These are phyloP conservation scores for Mortierella sp. DNA, from an alignment of 371 early-diverging fungal genomes.

Conservation along the genomic window DNA sequence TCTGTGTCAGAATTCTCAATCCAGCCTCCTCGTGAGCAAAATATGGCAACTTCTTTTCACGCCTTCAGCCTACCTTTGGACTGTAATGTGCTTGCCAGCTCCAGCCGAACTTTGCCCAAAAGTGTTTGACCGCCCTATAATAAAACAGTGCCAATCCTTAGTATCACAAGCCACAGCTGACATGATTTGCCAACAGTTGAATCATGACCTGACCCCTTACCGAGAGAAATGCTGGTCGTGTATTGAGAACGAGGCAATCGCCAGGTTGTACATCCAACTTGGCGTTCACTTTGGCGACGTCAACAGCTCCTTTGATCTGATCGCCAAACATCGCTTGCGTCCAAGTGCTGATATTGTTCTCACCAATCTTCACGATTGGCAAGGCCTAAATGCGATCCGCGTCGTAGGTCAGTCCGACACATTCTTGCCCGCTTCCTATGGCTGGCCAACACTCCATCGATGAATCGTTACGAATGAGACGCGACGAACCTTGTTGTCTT, in stretches of 20 bases:
- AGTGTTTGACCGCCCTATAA: constrained; percentile 78
- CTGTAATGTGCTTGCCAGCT: constrained; percentile 65
- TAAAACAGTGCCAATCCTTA: too few species aligned
- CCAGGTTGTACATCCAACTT: constrained; percentile 60
- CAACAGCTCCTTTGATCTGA: constrained; percentile 31
- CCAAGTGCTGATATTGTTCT: constrained; percentile 67
- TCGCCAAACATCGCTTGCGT: constrained; percentile 58
- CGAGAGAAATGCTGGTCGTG: constrained; percentile 64
- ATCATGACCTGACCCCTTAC: constrained; percentile 59
- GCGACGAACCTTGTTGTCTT: constrained; percentile 17
- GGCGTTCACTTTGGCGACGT: constrained; percentile 43
- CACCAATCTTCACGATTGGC: constrained; percentile 67
- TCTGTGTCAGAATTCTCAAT: not conserved
- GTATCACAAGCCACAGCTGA: too few species aligned
- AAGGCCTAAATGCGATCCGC: constrained; percentile 6
- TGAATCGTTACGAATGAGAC: not conserved
- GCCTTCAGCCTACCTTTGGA: constrained; percentile 62
- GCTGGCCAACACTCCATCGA: too few species aligned
- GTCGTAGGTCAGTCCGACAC: too few species aligned
- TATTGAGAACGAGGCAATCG: constrained; percentile 70
- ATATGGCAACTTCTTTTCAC: not conserved
- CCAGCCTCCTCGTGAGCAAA: not conserved
- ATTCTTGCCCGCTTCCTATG: too few species aligned
- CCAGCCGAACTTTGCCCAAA: constrained; percentile 78
- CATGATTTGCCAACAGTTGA: too few species aligned